Evolutionary conservation across 2,329 filamentous ascomycete genomes (phyloP).

Genomic region (Colletotrichum simmondsii): DNA sequence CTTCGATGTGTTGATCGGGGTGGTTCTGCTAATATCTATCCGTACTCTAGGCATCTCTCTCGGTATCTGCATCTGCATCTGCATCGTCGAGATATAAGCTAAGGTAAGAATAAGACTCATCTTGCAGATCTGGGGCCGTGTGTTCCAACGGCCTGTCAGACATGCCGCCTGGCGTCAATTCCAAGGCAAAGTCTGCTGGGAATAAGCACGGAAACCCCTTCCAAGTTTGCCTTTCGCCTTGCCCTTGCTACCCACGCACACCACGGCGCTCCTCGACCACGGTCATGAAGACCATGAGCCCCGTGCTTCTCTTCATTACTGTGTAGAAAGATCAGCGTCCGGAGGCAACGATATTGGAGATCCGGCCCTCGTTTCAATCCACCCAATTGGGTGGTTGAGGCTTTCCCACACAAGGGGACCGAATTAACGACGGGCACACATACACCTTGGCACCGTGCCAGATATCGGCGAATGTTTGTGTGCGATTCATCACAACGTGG

Average conservation of each 20-base stretch:
- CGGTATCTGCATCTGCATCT: neutral
- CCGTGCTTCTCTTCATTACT: neutral
- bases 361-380: no score
- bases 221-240: no score
- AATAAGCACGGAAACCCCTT: neutral
- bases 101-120: neutral
- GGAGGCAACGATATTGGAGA: neutral
- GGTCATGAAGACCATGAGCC: neutral
- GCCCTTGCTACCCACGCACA: neutral
- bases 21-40: neutral
- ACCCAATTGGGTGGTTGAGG: no score
- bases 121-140: slow-evolving; percentile 22
- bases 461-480: neutral
- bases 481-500: neutral
- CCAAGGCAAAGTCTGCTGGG: neutral
- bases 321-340: neutral
- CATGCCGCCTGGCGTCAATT: neutral
- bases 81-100: neutral
- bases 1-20: neutral
- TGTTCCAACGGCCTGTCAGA: slow-evolving; percentile 26
- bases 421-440: neutral
- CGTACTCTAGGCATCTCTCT: neutral
- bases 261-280: neutral
- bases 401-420: no score
- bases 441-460: neutral